A percentile compares a stretch with the other conserved stretches of the same genome.
Conservation (phyloP, 306 rosid species). For the Castanopsis chinensis region DNA sequence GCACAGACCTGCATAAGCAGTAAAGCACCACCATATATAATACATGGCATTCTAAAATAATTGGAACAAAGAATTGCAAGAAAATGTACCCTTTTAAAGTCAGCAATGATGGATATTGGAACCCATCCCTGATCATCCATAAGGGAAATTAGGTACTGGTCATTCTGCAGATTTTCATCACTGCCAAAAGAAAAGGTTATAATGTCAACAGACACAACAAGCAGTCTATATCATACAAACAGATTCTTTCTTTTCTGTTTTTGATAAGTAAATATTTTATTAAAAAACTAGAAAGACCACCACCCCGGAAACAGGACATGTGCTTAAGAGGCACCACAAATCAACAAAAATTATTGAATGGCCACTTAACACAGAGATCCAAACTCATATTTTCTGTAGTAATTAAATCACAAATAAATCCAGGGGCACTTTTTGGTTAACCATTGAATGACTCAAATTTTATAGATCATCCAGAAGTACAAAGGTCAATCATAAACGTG, state of each 20-base stretch:
- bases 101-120: constrained; percentile 64
- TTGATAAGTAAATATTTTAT: no score
- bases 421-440: neutral
- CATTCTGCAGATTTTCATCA: constrained; percentile 88
- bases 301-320: no score
- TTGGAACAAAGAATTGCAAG: constrained; percentile 7
- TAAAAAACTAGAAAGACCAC: no score
- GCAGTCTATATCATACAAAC: constrained; percentile 4
- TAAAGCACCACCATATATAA: constrained; percentile 2
- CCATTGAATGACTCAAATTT: neutral
- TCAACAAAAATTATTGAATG: no score
- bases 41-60: constrained; percentile 4
- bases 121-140: constrained; percentile 99
- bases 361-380: no score
- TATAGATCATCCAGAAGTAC: neutral
- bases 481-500: neutral
- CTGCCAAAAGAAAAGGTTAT: constrained; percentile 60
- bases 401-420: neutral
- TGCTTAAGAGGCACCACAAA: no score
- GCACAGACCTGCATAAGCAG: neutral
- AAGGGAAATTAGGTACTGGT: constrained; percentile 66
- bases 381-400: neutral
- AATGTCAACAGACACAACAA: constrained; percentile 34
- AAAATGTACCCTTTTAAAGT: constrained; percentile 80
- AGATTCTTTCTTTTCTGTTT: neutral